Base-by-base conservation (phyloP, 2,329 filamentous ascomycete genomes). In the Aspergillus fischeri region DNA sequence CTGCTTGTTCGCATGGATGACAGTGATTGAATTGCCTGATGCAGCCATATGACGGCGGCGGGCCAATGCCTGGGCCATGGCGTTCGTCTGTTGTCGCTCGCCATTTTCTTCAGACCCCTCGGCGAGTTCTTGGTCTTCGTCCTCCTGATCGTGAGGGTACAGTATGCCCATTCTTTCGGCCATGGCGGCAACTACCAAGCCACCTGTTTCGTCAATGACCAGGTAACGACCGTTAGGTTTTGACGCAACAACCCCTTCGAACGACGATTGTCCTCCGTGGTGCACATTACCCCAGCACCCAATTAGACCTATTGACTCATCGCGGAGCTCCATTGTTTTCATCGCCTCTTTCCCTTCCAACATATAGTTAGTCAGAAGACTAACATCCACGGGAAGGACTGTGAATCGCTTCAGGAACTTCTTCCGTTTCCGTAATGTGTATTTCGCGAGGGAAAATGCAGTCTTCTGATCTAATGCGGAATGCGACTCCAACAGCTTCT, bases 401-500 rank as follows among this genome's bases (percentile, higher is more conserved):
- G 89, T 91, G 69, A 99, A 97, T 11, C 92, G 83, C 67, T 89
- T 87, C 62, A 97, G 83, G 72, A 96, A 97, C 75, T 99, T 99
- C 71, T 88, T 92, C 62, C 90, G 89, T 78, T 99, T 99, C 49
- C 96, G 82, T 20, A 97, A 79, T 68, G 94, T 96, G 76, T 99
- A 99, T 74, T 99, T 99, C 47, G 93, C 92, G 57, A 97, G 80
- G 2, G 92, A 95, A 69, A 95, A 99, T 0, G 86, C 83, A 0
- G 94, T 97, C 81, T 99, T 99, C 77, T 97, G 89, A 64, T 96
- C 92, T 47, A 99, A 82, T 1, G 88, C 90, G 20, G 90, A 87
- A 74, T 99, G 94, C 47, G 92, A 94, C 29, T 92, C 83, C 74
- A 99, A 84, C 27, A 99, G 86, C 75, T 92, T 96, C n/a, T 90